Conservation (phyloP, 2,329 filamentous ascomycete genomes). For the Arthrobotrys musiformis region DNA sequence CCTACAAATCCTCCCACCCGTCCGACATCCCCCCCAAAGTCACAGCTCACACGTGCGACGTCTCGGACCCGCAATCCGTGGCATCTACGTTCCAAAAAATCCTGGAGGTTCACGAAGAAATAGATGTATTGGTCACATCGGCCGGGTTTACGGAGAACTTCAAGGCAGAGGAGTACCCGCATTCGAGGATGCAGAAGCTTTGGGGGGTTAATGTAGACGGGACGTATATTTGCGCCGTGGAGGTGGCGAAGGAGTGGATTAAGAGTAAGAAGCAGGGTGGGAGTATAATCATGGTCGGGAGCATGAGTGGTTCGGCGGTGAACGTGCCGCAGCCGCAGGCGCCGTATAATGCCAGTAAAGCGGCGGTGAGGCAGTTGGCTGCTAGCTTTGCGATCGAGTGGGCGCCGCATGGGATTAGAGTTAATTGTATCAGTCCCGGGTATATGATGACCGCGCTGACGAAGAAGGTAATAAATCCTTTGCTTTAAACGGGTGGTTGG, state of each 20-base stretch:
- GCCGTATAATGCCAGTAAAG: constrained; percentile 74
- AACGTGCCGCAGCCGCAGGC: constrained; percentile 95
- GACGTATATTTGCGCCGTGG: constrained; percentile 86
- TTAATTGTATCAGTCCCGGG: constrained; percentile 94
- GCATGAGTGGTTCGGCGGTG: constrained; percentile 93
- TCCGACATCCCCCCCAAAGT: constrained; percentile 76
- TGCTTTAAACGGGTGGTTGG: constrained; percentile 68
- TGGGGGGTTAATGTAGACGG: constrained; percentile 95
- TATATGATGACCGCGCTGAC: constrained; percentile 93
- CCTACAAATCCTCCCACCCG: constrained; percentile 84
- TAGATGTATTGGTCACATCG: constrained; percentile 93
- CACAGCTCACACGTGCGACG: constrained; percentile 90
- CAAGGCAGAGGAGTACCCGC: constrained; percentile 81
- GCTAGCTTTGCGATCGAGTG: constrained; percentile 92
- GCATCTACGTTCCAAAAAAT: constrained; percentile 74
- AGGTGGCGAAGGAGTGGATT: constrained; percentile 88
- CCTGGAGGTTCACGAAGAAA: constrained; percentile 65
- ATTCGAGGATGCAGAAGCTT: constrained; percentile 90
- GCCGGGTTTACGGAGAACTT: constrained; percentile 97
- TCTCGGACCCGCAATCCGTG: constrained; percentile 82
- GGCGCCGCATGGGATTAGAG: constrained; percentile 85
- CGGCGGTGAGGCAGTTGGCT: constrained; percentile 87
- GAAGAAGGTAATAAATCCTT: constrained; percentile 69
- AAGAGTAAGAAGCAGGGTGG: constrained; percentile 76
- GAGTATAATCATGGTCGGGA: constrained; percentile 93